A percentile compares a stretch with the other conserved stretches of the same genome.
Conservation (phyloP, 2,329 filamentous ascomycete genomes). For the Nectriaceae sp. region DNA sequence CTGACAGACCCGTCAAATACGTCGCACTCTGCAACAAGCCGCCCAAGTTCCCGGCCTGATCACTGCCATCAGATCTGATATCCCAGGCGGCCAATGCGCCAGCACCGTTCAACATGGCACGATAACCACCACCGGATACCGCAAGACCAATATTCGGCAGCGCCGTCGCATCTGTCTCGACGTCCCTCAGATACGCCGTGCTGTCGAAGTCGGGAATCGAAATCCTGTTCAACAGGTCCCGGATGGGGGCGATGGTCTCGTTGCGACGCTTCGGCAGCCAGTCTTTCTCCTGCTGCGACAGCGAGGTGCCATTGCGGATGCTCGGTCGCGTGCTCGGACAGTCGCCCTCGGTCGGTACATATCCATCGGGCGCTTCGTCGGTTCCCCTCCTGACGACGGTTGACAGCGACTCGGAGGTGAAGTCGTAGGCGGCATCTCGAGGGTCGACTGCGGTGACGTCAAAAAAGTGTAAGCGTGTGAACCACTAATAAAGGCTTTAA, state of each 20-base stretch:
- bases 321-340: slow-evolving; percentile 72
- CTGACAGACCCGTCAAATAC: slow-evolving; percentile 79
- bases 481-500: background rate
- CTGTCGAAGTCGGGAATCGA: slow-evolving; percentile 80
- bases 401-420: slow-evolving; percentile 17
- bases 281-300: slow-evolving; percentile 70
- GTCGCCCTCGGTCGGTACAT: slow-evolving; percentile 66
- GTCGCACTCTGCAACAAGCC: slow-evolving; percentile 80
- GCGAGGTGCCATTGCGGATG: slow-evolving; percentile 60
- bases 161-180: slow-evolving; percentile 31
- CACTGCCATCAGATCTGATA: slow-evolving; percentile 57
- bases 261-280: slow-evolving; percentile 75
- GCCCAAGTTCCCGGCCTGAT: slow-evolving; percentile 65
- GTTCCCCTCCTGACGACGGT: slow-evolving; percentile 28
- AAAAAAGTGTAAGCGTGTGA: slow-evolving; percentile 11
- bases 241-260: slow-evolving; percentile 75
- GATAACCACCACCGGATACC: slow-evolving; percentile 81
- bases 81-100: slow-evolving; percentile 82
- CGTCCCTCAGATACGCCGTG: slow-evolving; percentile 62
- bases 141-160: slow-evolving; percentile 70
- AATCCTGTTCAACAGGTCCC: slow-evolving; percentile 68
- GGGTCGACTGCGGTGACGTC: slow-evolving; percentile 15
- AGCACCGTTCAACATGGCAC: slow-evolving; percentile 82
- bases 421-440: slow-evolving; percentile 14
- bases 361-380: slow-evolving; percentile 51